Evolutionary conservation across 306 rosid genomes (phyloP).

Genomic region (Trichosanthes cucumerina): DNA sequence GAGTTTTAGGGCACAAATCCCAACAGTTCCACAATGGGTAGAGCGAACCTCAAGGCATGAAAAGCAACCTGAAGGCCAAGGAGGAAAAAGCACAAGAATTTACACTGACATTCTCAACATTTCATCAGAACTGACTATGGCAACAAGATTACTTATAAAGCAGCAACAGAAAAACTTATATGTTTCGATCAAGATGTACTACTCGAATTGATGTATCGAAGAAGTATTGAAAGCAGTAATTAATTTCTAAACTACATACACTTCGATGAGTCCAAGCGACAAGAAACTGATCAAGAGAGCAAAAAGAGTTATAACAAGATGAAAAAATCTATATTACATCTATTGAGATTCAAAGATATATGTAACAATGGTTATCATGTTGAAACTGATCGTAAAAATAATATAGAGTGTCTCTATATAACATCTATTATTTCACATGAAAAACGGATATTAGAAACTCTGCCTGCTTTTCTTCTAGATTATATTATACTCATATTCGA

Average conservation of each 20-base stretch:
- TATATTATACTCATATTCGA: no score
- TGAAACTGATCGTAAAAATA: no score
- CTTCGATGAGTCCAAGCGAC: background rate
- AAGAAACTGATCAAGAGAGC: background rate
- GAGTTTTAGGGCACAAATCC: no score
- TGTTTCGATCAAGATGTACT: background rate
- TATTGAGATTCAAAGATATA: no score
- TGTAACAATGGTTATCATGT: no score
- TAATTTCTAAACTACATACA: background rate
- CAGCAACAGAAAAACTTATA: background rate
- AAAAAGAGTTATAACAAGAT: background rate
- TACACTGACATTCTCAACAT: background rate
- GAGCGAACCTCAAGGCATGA: conserved; percentile 77
- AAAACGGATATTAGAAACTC: no score
- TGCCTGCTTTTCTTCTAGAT: no score
- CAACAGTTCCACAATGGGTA: conserved; percentile 58
- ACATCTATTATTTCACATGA: no score
- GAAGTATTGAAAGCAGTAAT: background rate
- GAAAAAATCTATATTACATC: conserved; percentile 23
- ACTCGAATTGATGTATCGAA: background rate
- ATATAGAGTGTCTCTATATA: no score
- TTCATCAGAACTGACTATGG: background rate
- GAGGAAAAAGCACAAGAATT: conserved; percentile 4
- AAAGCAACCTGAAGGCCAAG: conserved; percentile 73
- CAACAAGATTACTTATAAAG: background rate